Percentiles rank a stretch among this genome's conserved stretches.
These are phyloP conservation scores for Epithele typhae DNA, from an alignment of 768 basidiomycete genomes.

Conservation along the genomic window DNA sequence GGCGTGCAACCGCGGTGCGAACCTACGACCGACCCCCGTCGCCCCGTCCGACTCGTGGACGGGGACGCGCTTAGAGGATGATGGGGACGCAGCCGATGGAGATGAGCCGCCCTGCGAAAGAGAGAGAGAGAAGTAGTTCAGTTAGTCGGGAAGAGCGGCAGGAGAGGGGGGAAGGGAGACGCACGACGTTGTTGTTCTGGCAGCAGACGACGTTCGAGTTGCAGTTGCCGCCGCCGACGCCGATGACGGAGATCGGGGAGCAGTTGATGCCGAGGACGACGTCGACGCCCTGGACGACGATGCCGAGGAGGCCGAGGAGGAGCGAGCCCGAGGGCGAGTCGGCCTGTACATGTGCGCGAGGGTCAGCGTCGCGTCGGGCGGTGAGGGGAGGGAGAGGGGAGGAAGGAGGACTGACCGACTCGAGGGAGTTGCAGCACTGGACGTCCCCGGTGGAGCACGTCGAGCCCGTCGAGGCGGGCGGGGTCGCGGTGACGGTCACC, in stretches of 20 bases:
- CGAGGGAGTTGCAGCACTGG: conserved; percentile 12
- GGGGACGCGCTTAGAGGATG: conserved; percentile 3
- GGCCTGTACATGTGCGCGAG: too few species aligned
- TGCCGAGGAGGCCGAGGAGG: conserved; percentile 12
- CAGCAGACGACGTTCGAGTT: conserved; percentile 12
- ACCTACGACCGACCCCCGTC: too few species aligned
- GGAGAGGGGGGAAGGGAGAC: too few species aligned
- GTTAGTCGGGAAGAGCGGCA: too few species aligned
- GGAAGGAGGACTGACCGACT: neutral
- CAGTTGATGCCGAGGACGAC: conserved; percentile 12
- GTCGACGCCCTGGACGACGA: conserved; percentile 10
- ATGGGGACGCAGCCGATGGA: conserved; percentile 15
- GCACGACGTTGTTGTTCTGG: conserved; percentile 9
- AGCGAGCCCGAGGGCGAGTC: neutral
- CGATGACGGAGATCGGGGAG: conserved; percentile 12
- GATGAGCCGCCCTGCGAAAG: conserved; percentile 2
- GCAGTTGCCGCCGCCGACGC: conserved; percentile 13
- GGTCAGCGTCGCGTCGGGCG: too few species aligned
- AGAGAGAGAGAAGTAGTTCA: too few species aligned
- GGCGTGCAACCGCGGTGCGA: too few species aligned
- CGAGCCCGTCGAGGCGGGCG: neutral
- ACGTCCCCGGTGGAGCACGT: conserved; percentile 10
- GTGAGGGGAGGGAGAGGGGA: too few species aligned
- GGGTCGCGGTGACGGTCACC: conserved; percentile 2
- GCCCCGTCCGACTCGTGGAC: too few species aligned